phyloP scores from a whole-genome alignment of 352 stramenopile genomes.

The Globisporangium viniferum region DNA sequence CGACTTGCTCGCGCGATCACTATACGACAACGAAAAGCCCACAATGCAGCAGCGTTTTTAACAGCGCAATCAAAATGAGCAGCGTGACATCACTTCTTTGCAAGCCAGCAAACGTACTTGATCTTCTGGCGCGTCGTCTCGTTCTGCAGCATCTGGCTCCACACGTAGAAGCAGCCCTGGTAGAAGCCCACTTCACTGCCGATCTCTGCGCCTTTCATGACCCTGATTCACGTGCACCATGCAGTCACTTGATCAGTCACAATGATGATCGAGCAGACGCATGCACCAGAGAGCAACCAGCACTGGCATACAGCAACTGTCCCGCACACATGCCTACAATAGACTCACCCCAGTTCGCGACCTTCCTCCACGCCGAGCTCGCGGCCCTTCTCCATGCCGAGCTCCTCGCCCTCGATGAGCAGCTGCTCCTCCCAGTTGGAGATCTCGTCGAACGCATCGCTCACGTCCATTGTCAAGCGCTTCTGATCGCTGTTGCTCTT shows the following conservation, averaged over 20 bases:
- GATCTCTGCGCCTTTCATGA: constrained; percentile 79
- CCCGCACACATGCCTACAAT: not conserved
- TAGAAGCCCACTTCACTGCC: constrained; percentile 84
- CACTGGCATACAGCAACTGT: not conserved
- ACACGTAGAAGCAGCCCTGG: constrained; percentile 70
- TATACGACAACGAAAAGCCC: constrained; percentile 12
- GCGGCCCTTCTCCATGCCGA: constrained; percentile 51
- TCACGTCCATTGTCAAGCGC: constrained; percentile 48
- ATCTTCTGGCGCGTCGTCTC: constrained; percentile 37
- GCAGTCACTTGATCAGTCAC: not conserved
- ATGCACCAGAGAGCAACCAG: not conserved
- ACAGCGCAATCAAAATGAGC: not conserved
- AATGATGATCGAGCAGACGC: not conserved
- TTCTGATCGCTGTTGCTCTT: not conserved
- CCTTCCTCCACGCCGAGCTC: constrained; percentile 72
- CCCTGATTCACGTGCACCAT: constrained; percentile 7
- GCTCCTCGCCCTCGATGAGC: constrained; percentile 61
- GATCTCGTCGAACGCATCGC: constrained; percentile 73
- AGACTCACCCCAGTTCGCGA: constrained; percentile 58
- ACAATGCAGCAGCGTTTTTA: not conserved
- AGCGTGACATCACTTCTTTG: not conserved
- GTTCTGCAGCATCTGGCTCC: constrained; percentile 51
- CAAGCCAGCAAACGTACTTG: constrained; percentile 26
- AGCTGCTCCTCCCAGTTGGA: constrained; percentile 65
- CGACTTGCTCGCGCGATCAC: constrained; percentile 53